phyloP scores from a whole-genome alignment of 495 filamentous ascomycete genomes.

The Lentithecium fluviatile region DNA sequence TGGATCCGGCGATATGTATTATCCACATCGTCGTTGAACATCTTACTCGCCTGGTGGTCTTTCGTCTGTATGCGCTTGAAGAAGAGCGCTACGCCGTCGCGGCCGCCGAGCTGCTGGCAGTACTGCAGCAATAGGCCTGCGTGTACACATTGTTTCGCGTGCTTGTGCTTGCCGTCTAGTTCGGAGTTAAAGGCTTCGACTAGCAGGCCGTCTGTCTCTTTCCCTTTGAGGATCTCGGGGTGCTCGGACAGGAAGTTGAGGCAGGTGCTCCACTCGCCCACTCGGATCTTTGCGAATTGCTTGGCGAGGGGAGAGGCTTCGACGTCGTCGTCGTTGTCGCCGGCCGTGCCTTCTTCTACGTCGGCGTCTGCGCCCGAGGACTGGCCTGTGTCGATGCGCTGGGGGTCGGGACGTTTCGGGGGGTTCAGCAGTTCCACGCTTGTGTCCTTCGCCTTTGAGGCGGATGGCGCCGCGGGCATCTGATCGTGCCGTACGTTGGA shows the following conservation, averaged over 20 bases:
- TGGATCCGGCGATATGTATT: slow-evolving; percentile 81
- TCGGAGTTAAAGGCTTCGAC: slow-evolving; percentile 87
- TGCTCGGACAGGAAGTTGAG: slow-evolving; percentile 73
- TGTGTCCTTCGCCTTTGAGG: not conserved
- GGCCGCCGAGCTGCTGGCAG: slow-evolving; percentile 82
- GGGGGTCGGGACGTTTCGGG: slow-evolving; percentile 39
- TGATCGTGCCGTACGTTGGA: slow-evolving; percentile 57
- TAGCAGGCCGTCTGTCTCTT: slow-evolving; percentile 86
- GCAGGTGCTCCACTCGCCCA: slow-evolving; percentile 68
- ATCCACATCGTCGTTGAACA: slow-evolving; percentile 91
- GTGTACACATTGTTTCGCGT: slow-evolving; percentile 87
- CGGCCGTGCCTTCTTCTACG: slow-evolving; percentile 54
- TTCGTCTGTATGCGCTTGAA: slow-evolving; percentile 92
- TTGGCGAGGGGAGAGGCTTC: slow-evolving; percentile 73
- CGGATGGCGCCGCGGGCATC: not conserved
- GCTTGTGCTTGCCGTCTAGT: slow-evolving; percentile 69
- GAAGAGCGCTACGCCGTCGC: slow-evolving; percentile 86
- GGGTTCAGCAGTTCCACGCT: slow-evolving; percentile 83
- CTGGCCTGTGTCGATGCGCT: slow-evolving; percentile 42
- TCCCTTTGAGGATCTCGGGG: slow-evolving; percentile 75
- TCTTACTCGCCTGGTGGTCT: slow-evolving; percentile 84
- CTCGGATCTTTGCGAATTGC: slow-evolving; percentile 74
- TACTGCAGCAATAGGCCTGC: slow-evolving; percentile 92
- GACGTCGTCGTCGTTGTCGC: slow-evolving; percentile 65
- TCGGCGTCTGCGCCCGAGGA: slow-evolving; percentile 63